Evolutionary conservation across 1,284 basidiomycete genomes (phyloP).

Genomic region (Megacollybia platyphylla): DNA sequence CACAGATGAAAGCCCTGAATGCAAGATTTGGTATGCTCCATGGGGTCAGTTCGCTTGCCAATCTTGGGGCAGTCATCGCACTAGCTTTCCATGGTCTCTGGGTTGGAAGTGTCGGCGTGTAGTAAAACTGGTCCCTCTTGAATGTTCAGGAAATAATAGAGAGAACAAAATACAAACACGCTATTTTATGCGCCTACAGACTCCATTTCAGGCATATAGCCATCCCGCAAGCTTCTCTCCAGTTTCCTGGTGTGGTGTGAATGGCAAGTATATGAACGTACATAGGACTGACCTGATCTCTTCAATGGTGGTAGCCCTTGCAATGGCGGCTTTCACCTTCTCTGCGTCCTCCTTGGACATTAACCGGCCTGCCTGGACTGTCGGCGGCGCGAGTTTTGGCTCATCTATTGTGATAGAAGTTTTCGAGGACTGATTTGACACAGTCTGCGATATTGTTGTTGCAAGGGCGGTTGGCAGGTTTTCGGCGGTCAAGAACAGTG

Average conservation of each 20-base stretch:
- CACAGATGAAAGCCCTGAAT: constrained; percentile 57
- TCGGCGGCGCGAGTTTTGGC: constrained; percentile 46
- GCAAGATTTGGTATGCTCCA: constrained; percentile 53
- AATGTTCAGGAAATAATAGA: constrained; percentile 9
- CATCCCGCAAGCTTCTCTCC: constrained; percentile 81
- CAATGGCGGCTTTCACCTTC: constrained; percentile 83
- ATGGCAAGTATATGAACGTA: too few species aligned
- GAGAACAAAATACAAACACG: constrained; percentile 12
- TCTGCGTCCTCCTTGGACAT: constrained; percentile 91
- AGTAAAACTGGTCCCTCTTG: constrained; percentile 1
- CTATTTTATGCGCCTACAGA: constrained; percentile 51
- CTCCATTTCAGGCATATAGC: constrained; percentile 69
- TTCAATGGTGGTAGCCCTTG: constrained; percentile 82
- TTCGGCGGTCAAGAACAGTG: constrained; percentile 68
- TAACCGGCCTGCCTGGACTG: constrained; percentile 64
- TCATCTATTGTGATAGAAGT: constrained; percentile 52
- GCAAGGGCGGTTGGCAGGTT: constrained; percentile 74
- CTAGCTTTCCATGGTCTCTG: constrained; percentile 64
- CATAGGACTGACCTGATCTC: constrained; percentile 46
- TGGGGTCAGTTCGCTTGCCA: constrained; percentile 55
- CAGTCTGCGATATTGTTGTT: constrained; percentile 60
- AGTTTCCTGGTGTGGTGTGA: constrained; percentile 26
- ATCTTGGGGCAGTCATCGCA: constrained; percentile 47
- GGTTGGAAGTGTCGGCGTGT: constrained; percentile 43
- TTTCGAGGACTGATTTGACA: constrained; percentile 54